Evolutionary conservation across 139 green algal genomes (phyloP), one percentile per base, ranked within the genome.

Genomic region (Edaphochlamys debaryana): DNA sequence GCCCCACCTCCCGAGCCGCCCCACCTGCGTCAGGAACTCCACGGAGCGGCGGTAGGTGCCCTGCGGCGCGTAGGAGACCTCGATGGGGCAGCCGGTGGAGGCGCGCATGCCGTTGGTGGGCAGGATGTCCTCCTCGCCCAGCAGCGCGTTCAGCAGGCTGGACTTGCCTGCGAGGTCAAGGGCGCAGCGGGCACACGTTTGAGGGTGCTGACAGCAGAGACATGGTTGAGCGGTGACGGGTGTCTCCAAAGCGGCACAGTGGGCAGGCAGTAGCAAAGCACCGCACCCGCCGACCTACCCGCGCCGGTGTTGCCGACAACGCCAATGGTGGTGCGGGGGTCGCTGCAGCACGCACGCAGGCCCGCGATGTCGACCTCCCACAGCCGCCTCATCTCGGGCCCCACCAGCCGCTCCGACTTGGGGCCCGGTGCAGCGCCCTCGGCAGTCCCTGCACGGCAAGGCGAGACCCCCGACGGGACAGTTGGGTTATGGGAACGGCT

Each of bases 101-200:
- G 86, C 86, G 19, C 82, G 77, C 86, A 90, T 90, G 82, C 77
- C 82, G 37, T 88, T 90, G 63, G 84, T 87, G 48, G 82, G 86
- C 78, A 90, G 82, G 5, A 87, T 48, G 67, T 80, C 79, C 30
- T 79, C 48, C 82, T 88, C 82, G 3, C 82, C 82, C 56, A 90
- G 72, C 77, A 90, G 56, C 19, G 69, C 79, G 45, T 90, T 90
- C 30, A 90, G 79, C 23, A 87, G 78, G 20, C 64, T 81, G 67
- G 42, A 79, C 80, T 90, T 75, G 68, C 68, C 68, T 75, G 41
- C 13, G 29, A 29, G 40, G 41, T 1, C 27, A 41, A 19, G 19
- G 37, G 6, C 11, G 64, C 11, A 54, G 48, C 48, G 48, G 48
- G 48, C 48, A 54, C 48, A 54, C 48, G 5, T 34, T 13, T 3